Conservation (phyloP, 108 stramenopile genomes). For the Discostella stelligeroides region DNA sequence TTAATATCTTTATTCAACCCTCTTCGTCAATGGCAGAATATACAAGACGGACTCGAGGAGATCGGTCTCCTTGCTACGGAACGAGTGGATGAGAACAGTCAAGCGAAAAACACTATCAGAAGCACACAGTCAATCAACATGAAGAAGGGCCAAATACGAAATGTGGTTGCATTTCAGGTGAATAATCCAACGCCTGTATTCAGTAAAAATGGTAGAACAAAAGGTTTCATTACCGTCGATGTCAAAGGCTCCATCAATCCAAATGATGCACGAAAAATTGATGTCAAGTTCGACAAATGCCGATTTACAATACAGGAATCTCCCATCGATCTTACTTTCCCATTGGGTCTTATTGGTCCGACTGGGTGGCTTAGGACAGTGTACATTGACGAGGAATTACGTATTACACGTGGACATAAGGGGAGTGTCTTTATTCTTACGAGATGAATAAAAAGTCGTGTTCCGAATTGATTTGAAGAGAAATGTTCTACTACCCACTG, state of each 20-base stretch:
- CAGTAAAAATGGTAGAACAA: conserved; percentile 40
- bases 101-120: conserved; percentile 31
- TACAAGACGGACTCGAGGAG: conserved; percentile 71
- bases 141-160: conserved; percentile 64
- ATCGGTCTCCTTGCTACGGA: conserved; percentile 53
- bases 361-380: conserved; percentile 76
- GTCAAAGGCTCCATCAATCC: conserved; percentile 59
- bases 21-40: conserved; percentile 42
- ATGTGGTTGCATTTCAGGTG: conserved; percentile 66
- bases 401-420: conserved; percentile 85
- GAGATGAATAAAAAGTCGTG: no score
- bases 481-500: no score
- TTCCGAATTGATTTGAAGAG: no score
- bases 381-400: conserved; percentile 75
- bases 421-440: conserved; percentile 80
- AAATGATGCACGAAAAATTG: conserved; percentile 60
- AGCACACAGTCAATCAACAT: conserved; percentile 79
- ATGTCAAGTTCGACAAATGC: conserved; percentile 79
- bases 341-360: conserved; percentile 72
- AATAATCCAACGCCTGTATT: conserved; percentile 36
- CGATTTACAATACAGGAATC: conserved; percentile 55
- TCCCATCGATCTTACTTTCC: conserved; percentile 57
- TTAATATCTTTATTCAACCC: background rate
- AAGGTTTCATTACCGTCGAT: conserved; percentile 62
- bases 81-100: background rate